Evolutionary conservation across 306 rosid species (phyloP).

Genomic region (Quillaja saponaria): DNA sequence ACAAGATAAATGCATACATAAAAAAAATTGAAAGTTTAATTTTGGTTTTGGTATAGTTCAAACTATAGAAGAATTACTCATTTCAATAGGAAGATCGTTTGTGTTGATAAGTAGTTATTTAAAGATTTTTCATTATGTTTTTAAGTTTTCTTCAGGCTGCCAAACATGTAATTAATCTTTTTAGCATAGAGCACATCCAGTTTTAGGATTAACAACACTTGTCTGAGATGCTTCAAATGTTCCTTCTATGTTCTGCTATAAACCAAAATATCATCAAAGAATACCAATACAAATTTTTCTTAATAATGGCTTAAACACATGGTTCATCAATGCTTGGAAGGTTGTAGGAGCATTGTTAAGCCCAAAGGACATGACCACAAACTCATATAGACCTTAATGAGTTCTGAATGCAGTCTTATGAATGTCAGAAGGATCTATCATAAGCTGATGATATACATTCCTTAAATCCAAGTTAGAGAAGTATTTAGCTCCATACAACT

Average conservation of each 20-base stretch:
- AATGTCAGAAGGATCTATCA: background rate
- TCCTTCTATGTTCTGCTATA: background rate
- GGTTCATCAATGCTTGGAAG: background rate
- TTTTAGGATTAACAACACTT: background rate
- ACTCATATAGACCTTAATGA: background rate
- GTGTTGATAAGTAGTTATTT: too few relatives aligned
- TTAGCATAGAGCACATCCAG: too few relatives aligned
- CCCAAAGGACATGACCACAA: background rate
- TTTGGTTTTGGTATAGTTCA: too few relatives aligned
- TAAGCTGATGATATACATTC: background rate
- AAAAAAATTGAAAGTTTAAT: too few relatives aligned
- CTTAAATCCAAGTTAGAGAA: background rate
- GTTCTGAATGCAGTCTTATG: background rate
- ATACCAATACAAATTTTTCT: background rate
- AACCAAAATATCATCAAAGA: background rate
- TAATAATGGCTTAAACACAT: too few relatives aligned
- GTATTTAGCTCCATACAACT: background rate
- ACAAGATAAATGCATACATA: too few relatives aligned
- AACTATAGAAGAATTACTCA: too few relatives aligned
- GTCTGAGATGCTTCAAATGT: background rate
- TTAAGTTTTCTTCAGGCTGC: too few relatives aligned
- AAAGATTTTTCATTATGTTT: too few relatives aligned
- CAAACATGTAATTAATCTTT: too few relatives aligned
- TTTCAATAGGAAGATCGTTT: too few relatives aligned
- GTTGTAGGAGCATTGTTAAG: background rate